Conservation (phyloP, 83 land plant species). For the Isoetes engelmannii region DNA sequence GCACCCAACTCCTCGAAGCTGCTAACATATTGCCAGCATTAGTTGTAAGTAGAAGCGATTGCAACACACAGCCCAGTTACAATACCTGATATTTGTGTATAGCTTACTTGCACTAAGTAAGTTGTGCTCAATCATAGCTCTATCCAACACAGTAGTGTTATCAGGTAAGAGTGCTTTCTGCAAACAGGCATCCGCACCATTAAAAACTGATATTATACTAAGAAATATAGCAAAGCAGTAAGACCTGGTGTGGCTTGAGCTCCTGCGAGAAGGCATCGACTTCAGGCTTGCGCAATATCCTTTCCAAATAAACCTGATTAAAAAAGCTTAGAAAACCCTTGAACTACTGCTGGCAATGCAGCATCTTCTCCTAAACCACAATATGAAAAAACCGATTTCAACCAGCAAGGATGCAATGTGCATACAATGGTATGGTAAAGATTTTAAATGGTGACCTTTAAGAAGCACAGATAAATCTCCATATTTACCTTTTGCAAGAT, state of each 20-base stretch:
- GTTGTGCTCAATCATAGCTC: slow-evolving; percentile 99
- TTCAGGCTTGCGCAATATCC: slow-evolving; percentile 95
- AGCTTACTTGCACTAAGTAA: slow-evolving; percentile 98
- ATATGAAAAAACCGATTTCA: too few relatives aligned
- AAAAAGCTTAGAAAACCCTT: neutral
- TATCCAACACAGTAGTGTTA: slow-evolving; percentile 91
- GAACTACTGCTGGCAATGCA: too few relatives aligned
- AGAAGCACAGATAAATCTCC: neutral
- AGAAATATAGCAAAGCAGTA: neutral
- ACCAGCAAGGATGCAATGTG: too few relatives aligned
- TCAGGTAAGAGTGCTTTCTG: slow-evolving; percentile 97
- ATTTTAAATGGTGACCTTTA: neutral
- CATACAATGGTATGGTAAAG: too few relatives aligned
- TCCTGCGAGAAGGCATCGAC: slow-evolving; percentile 98
- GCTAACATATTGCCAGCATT: slow-evolving; percentile 8
- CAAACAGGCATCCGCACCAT: neutral
- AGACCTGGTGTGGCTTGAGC: slow-evolving; percentile 91
- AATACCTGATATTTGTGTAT: slow-evolving; percentile 92
- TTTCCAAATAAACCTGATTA: slow-evolving; percentile 80
- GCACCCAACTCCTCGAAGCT: slow-evolving; percentile 96
- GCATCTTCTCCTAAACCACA: too few relatives aligned
- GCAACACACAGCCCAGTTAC: neutral
- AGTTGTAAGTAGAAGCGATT: neutral
- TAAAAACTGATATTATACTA: neutral
- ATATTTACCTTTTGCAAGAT: slow-evolving; percentile 80